Evolutionary conservation across 768 basidiomycete genomes (phyloP).

Genomic region (Mrakia hoshinonis): DNA sequence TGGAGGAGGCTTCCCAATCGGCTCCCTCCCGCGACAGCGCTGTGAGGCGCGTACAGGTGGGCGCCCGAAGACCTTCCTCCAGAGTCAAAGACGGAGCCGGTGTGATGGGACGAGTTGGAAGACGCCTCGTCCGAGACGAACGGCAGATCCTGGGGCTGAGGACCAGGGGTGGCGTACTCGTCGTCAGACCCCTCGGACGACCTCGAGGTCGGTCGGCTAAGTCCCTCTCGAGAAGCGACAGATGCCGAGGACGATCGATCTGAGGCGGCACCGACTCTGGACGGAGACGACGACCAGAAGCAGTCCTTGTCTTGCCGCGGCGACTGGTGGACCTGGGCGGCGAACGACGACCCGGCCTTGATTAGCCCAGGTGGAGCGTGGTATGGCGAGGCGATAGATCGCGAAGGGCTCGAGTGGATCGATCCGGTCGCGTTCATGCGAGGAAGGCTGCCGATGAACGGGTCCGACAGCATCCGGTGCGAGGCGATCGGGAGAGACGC

Average conservation of each 20-base stretch:
- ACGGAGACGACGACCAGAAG: constrained; percentile 20
- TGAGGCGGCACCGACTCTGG: not conserved
- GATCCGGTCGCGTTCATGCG: not conserved
- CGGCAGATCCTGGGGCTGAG: not conserved
- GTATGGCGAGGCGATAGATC: not conserved
- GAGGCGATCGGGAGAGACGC: not conserved
- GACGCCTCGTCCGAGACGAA: not conserved
- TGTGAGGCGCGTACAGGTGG: constrained; percentile 6
- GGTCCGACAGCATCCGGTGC: constrained; percentile 3
- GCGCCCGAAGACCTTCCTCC: not conserved
- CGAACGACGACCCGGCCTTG: not conserved
- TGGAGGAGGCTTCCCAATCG: constrained; percentile 17
- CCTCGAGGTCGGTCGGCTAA: not conserved
- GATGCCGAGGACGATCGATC: not conserved
- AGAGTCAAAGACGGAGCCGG: constrained; percentile 5
- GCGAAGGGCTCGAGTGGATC: constrained; percentile 8
- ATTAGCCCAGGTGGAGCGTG: not conserved
- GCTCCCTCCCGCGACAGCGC: not conserved
- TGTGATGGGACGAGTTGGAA: constrained; percentile 11
- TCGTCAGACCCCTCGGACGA: constrained; percentile 6
- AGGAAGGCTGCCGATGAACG: constrained; percentile 6
- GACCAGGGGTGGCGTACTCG: constrained; percentile 11
- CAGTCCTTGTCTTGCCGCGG: constrained; percentile 17
- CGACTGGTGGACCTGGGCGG: not conserved
- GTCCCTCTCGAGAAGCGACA: not conserved